Evolutionary conservation across 1,139 yeast species (phyloP), one percentile per base, ranked within the genome.

Genomic region (Yamadazyma mexicana): DNA sequence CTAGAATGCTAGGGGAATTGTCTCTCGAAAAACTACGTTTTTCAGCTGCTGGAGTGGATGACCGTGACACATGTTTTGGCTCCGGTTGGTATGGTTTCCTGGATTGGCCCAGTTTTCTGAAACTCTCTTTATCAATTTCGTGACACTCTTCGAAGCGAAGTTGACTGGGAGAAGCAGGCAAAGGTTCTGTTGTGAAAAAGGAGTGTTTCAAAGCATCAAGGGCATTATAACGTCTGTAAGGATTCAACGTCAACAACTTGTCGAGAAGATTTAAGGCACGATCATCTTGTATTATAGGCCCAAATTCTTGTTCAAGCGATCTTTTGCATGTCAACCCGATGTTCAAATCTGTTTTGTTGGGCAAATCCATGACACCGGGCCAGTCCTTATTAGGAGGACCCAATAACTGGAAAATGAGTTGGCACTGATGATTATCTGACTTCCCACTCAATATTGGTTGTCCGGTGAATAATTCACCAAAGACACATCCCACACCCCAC

Each of bases 401-500:
- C 37, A 91, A 69, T 35, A 92, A 65, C 49, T 79, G 78, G 59
- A 92, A 92, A 7, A 92, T 85, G 24, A 79, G 66, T 52, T 83
- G 84, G 0, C 95, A 88, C 64, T 94, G 99, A 56, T 92, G 96
- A n/a, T 86, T 62, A 58, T 94, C 99, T 0, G 92, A 77, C 41
- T 77, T 73, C 0, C 98, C 99, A 35, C 81, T 89, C 37, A 94
- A 64, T 15, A 94, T 87, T 0, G 98, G 98, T 48, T 76, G 79
- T 43, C 80, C 77, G 30, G 80, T 79, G 63, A 87, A 92, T 54
- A 91, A 72, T 60, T 94, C 99, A 0, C 89, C 98, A 61, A 94
- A 83, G 0, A 94, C 95, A 64, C 98, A 94, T 2, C 98, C 98
- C 10, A 87, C 79, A 1, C 98, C 98, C 98, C 98, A 92, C 63